Evolutionary conservation across 768 basidiomycete species (phyloP).

Genomic region (Leucogyrophana mollusca): DNA sequence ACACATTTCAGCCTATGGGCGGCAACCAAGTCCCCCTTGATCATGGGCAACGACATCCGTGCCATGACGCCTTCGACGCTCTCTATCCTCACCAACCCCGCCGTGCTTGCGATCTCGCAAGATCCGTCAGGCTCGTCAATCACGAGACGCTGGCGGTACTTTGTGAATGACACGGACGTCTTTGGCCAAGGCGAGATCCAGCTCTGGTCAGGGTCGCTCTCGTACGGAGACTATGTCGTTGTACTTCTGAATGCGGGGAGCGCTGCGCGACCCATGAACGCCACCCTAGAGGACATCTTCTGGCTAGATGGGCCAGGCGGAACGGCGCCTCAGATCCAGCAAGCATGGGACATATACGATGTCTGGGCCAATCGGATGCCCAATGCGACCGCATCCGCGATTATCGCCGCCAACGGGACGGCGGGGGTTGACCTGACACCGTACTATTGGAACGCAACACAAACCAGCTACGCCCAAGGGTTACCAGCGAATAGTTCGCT

Average conservation of each 20-base stretch:
- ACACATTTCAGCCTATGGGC: conserved; percentile 58
- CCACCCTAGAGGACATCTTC: conserved; percentile 4
- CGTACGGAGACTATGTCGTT: conserved; percentile 1
- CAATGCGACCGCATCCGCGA: not conserved
- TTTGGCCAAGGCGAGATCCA: conserved; percentile 2
- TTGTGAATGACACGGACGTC: conserved; percentile 1
- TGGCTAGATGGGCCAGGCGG: conserved; percentile 4
- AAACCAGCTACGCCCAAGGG: not conserved
- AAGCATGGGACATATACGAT: conserved; percentile 5
- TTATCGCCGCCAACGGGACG: conserved; percentile 2
- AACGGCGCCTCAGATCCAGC: not conserved
- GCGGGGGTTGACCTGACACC: not conserved
- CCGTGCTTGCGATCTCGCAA: conserved; percentile 56
- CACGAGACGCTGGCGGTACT: conserved; percentile 2
- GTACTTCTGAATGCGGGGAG: conserved; percentile 3
- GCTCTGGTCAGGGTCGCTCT: not conserved
- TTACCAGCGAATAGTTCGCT: not conserved
- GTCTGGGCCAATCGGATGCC: conserved; percentile 4
- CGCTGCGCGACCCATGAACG: conserved; percentile 1
- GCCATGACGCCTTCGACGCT: conserved; percentile 15
- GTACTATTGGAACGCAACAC: conserved; percentile 1
- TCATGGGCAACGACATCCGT: conserved; percentile 38
- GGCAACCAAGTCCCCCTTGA: conserved; percentile 56
- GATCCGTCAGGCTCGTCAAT: conserved; percentile 23
- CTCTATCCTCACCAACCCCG: conserved; percentile 47